Base-by-base conservation (phyloP, 495 filamentous ascomycete species). In the Rhypophila decipiens region DNA sequence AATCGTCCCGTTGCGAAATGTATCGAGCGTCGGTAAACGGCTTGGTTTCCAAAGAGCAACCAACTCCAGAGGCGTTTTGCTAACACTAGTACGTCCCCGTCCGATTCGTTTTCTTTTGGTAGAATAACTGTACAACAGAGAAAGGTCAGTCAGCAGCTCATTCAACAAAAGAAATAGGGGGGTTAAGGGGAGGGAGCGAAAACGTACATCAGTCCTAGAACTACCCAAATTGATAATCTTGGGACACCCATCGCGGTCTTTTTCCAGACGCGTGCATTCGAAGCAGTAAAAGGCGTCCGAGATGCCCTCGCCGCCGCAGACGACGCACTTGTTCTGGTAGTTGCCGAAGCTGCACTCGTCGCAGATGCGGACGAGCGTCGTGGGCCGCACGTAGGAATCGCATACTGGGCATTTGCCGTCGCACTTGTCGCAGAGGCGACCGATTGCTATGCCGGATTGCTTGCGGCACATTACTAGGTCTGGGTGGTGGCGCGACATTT, bases 401-500 rank as follows among this genome's bases (percentile, higher is more conserved):
- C 93, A 99, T 51, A 97, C 89, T 36, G 93, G 93, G 56, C 93
- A 99, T 77, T 97, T 99, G 71, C 93, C 93, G 72, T 99, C 93
- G 74, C 93, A 99, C 71, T 99, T 99, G 76, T 99, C 93, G 78
- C 93, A 99, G 62, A 99, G 86, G 21, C 93, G 90, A 62, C 94
- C 93, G 82, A 97, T 96, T 53, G 90, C 87, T 66, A 97, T 97
- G 70, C 93, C 93, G 50, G 94, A 74, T 66, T 96, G 90, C 75
- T 97, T 97, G 72, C 94, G 91, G 81, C 93, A 99, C 93, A 99
- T 99, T 56, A 99, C 93, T 51, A 99, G 83, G 75, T 99, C 93
- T 61, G 64, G 64, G 31, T 67, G 64, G 49, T 67, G 64, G 51
- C 64, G 64, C 18, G 64, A 67, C 64, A 67, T 67, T 20, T 13